Conservation (phyloP, 1,139 yeast species). For the Petasospora fabianii region DNA sequence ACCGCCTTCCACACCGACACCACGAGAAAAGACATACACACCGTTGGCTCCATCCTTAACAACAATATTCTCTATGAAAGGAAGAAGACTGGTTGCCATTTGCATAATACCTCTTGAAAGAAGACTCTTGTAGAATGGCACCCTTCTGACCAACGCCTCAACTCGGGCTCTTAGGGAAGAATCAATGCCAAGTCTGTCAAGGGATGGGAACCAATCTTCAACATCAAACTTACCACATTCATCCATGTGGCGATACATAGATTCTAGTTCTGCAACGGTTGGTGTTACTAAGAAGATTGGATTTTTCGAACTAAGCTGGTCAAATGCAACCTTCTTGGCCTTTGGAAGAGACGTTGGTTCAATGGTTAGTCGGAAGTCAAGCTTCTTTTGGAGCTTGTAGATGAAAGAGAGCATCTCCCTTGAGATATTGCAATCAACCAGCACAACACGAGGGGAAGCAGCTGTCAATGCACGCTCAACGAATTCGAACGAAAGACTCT, state of each 20-base stretch:
- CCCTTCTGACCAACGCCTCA: conserved; percentile 12
- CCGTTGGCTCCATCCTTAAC: conserved; percentile 72
- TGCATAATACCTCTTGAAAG: conserved; percentile 54
- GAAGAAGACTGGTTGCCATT: conserved; percentile 66
- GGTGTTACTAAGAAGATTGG: conserved; percentile 38
- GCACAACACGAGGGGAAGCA: conserved; percentile 42
- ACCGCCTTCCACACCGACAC: background rate
- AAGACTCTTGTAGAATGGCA: conserved; percentile 29
- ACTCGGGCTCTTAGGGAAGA: conserved; percentile 28
- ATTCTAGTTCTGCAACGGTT: conserved; percentile 56
- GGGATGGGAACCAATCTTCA: conserved; percentile 69
- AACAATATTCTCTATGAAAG: conserved; percentile 64
- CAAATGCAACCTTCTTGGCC: conserved; percentile 31
- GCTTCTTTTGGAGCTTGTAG: conserved; percentile 28
- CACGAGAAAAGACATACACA: conserved; percentile 41
- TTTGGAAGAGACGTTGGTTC: conserved; percentile 80
- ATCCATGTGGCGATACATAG: conserved; percentile 50
- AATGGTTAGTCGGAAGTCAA: conserved; percentile 40
- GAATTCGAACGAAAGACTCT: conserved; percentile 42
- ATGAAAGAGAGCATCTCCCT: conserved; percentile 38
- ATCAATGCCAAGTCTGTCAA: conserved; percentile 59
- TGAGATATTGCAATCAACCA: conserved; percentile 70
- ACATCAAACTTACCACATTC: conserved; percentile 51
- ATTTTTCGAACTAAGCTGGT: conserved; percentile 2
- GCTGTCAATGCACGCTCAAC: conserved; percentile 35